These are phyloP conservation scores for Mollisiaceae sp. DNA, from an alignment of 2,329 filamentous ascomycete species.

Conservation along the genomic window DNA sequence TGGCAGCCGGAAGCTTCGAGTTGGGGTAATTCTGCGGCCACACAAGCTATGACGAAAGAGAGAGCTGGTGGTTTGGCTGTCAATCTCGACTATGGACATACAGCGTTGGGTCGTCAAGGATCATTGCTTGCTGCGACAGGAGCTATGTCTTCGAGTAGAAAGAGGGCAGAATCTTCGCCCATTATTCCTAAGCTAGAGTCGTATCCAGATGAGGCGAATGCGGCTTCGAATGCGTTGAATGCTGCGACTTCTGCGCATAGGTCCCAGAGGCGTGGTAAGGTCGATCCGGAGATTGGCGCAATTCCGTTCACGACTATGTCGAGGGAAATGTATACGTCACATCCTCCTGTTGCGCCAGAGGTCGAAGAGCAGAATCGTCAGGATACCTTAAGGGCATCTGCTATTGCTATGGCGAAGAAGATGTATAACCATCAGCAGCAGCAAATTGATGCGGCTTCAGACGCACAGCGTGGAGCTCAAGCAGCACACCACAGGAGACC, in stretches of 20 bases:
- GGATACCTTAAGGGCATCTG: conserved; percentile 78
- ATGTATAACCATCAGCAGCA: conserved; percentile 78
- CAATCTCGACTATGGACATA: conserved; percentile 52
- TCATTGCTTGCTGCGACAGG: conserved; percentile 78
- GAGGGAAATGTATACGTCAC: conserved; percentile 77
- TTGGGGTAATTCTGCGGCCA: conserved; percentile 71
- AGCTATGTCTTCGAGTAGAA: conserved; percentile 66
- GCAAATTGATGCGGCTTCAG: conserved; percentile 45
- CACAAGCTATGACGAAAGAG: conserved; percentile 65
- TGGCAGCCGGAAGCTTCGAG: conserved; percentile 53
- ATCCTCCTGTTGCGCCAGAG: conserved; percentile 74
- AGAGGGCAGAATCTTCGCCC: conserved; percentile 68
- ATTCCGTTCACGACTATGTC: conserved; percentile 70
- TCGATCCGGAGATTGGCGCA: conserved; percentile 61
- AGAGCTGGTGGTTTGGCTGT: conserved; percentile 46
- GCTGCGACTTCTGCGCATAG: conserved; percentile 68
- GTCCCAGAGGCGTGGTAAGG: conserved; percentile 22
- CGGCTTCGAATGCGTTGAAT: conserved; percentile 70
- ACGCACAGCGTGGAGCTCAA: conserved; percentile 38
- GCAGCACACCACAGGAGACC: conserved; percentile 40
- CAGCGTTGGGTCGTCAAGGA: conserved; percentile 59
- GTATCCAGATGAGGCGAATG: conserved; percentile 63
- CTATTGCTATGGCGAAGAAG: conserved; percentile 85
- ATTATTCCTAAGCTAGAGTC: conserved; percentile 45
- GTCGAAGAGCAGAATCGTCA: conserved; percentile 74